Percentiles rank a stretch among this genome's conserved stretches.
Conservation (phyloP, 768 basidiomycete genomes). For the Suillus subalutaceus region DNA sequence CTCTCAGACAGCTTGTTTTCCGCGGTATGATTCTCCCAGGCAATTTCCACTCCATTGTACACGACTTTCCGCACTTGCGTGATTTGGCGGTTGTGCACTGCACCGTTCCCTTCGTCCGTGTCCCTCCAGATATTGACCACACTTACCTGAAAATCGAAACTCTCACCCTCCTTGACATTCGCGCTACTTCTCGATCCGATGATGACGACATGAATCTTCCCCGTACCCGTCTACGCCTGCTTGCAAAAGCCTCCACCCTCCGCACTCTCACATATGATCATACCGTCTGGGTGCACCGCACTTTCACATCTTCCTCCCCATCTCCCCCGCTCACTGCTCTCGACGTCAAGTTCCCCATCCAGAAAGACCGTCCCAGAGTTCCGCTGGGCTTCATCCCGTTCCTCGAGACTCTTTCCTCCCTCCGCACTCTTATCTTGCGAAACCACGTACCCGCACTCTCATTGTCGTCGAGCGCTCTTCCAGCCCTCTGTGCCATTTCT, state of each 20-base stretch:
- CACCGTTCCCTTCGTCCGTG: constrained; percentile 26
- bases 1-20: constrained; percentile 42
- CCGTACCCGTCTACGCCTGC: constrained; percentile 27
- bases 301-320: constrained; percentile 32
- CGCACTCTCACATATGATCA: constrained; percentile 35
- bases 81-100: constrained; percentile 47
- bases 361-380: constrained; percentile 32
- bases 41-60: constrained; percentile 38
- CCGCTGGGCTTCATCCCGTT: constrained; percentile 25
- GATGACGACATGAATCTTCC: constrained; percentile 15
- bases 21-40: constrained; percentile 40
- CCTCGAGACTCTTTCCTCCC: constrained; percentile 24
- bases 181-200: constrained; percentile 15
- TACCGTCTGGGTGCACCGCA: constrained; percentile 45
- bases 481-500: constrained; percentile 22
- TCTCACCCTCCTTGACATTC: constrained; percentile 42
- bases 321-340: constrained; percentile 20
- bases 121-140: constrained; percentile 30
- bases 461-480: constrained; percentile 23
- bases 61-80: constrained; percentile 40
- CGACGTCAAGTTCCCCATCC: constrained; percentile 33
- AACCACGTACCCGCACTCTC: constrained; percentile 32
- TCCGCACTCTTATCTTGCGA: constrained; percentile 24
- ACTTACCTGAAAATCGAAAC: constrained; percentile 44
- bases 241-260: constrained; percentile 41